These are phyloP conservation scores for Phytopythium chamaehyphon DNA, from an alignment of 352 stramenopile species.

Conservation along the genomic window DNA sequence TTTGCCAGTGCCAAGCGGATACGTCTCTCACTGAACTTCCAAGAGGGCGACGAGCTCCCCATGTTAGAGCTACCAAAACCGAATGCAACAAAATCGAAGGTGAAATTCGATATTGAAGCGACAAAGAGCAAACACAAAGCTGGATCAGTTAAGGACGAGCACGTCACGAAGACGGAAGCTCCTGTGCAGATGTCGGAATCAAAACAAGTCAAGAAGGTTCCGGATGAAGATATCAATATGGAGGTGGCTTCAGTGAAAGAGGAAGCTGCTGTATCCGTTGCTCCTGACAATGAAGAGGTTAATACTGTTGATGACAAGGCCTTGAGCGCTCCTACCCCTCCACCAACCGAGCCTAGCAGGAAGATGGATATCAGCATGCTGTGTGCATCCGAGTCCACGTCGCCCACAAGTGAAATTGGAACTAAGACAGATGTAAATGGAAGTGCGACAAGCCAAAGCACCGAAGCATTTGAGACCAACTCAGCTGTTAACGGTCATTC, in stretches of 20 bases:
- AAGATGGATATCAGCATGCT: conserved; percentile 56
- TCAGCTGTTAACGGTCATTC: too few relatives aligned
- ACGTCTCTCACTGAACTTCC: conserved; percentile 77
- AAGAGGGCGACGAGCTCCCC: conserved; percentile 5
- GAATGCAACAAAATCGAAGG: conserved; percentile 7
- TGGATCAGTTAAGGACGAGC: neutral
- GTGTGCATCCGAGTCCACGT: conserved; percentile 21
- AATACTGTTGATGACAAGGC: neutral
- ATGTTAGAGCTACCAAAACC: neutral
- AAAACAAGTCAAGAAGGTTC: neutral
- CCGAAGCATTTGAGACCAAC: too few relatives aligned
- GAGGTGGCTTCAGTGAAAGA: neutral
- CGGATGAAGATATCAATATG: conserved; percentile 7
- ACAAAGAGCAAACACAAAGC: neutral
- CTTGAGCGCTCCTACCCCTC: neutral
- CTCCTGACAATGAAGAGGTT: neutral
- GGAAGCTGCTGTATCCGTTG: neutral
- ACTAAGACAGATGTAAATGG: neutral
- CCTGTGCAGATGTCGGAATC: neutral
- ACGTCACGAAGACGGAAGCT: neutral
- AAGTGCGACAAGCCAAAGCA: neutral
- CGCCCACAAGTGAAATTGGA: conserved; percentile 16
- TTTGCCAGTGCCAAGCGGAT: conserved; percentile 75
- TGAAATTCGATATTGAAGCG: conserved; percentile 4
- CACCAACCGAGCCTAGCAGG: conserved; percentile 1